Conservation (phyloP, 2,329 filamentous ascomycete genomes). For the Arthroderma uncinatum region DNA sequence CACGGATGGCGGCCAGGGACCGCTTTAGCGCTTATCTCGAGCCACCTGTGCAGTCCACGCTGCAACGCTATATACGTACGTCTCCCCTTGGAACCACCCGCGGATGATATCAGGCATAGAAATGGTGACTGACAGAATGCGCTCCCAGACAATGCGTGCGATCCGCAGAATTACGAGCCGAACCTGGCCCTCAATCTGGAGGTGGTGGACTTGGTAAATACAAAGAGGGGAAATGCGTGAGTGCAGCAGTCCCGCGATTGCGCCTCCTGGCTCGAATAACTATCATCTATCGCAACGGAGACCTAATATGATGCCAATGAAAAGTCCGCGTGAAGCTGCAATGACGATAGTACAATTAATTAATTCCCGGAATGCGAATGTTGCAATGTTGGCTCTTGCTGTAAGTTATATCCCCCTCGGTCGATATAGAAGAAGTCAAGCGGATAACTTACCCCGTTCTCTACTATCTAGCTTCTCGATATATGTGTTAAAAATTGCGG, state of each 20-base stretch:
- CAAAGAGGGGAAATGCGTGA: slow-evolving; percentile 84
- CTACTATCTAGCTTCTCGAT: slow-evolving; percentile 58
- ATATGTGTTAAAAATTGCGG: slow-evolving; percentile 99
- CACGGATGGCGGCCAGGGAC: slow-evolving; percentile 88
- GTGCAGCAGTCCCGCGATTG: slow-evolving; percentile 18
- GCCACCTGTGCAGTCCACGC: slow-evolving; percentile 61
- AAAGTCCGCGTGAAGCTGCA: slow-evolving; percentile 77
- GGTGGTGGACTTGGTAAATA: slow-evolving; percentile 91
- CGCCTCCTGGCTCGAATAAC: not conserved
- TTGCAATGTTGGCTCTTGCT: slow-evolving; percentile 75
- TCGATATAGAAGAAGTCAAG: no score
- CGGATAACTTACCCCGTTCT: not conserved
- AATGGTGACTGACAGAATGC: not conserved
- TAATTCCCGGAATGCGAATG: slow-evolving; percentile 94
- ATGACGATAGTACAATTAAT: slow-evolving; percentile 86
- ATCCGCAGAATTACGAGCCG: slow-evolving; percentile 93
- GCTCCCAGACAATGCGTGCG: slow-evolving; percentile 70
- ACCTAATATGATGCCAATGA: slow-evolving; percentile 18
- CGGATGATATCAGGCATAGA: not conserved
- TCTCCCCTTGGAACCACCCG: slow-evolving; percentile 10
- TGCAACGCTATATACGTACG: slow-evolving; percentile 82
- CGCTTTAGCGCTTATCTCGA: slow-evolving; percentile 76
- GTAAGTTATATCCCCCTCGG: slow-evolving; percentile 33
- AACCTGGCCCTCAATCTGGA: slow-evolving; percentile 94
- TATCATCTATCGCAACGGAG: not conserved